Percentiles rank a stretch among this genome's conserved stretches.
Conservation (phyloP, 768 basidiomycete genomes). For the Cytidiella melzeri region DNA sequence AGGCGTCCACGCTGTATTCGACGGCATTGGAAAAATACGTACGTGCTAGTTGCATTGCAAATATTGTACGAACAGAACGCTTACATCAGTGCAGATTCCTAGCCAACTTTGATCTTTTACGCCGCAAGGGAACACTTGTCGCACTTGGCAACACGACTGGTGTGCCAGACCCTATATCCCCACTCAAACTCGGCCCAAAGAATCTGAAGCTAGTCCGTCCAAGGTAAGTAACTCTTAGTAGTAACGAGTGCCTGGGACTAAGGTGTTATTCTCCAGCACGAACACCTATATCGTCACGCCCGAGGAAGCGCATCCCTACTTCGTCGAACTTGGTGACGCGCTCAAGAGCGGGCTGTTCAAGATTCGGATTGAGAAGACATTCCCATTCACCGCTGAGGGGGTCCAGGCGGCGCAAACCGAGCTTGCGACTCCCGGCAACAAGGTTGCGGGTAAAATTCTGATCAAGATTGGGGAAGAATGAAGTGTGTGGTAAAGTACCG, state of each 20-base stretch:
- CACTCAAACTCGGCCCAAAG: conserved; percentile 70
- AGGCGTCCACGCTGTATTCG: conserved; percentile 81
- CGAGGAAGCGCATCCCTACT: conserved; percentile 67
- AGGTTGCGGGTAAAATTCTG: conserved; percentile 81
- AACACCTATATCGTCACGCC: conserved; percentile 66
- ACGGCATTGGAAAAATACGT: conserved; percentile 95
- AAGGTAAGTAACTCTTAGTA: conserved; percentile 42
- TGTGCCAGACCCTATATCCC: conserved; percentile 66
- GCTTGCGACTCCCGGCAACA: conserved; percentile 52
- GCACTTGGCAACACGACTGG: conserved; percentile 92
- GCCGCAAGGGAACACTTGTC: conserved; percentile 85
- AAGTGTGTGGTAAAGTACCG: too few species aligned
- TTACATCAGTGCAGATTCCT: conserved; percentile 57
- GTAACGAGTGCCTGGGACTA: neutral
- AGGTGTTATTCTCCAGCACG: conserved; percentile 37
- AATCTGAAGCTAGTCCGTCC: conserved; percentile 76
- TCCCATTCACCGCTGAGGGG: conserved; percentile 79
- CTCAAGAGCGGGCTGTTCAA: conserved; percentile 56
- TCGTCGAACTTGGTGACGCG: conserved; percentile 54
- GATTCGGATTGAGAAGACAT: conserved; percentile 68
- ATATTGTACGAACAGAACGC: too few species aligned
- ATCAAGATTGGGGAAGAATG: conserved; percentile 49
- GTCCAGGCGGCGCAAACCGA: conserved; percentile 74
- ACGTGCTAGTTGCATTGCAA: too few species aligned
- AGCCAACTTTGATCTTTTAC: conserved; percentile 71